Evolutionary conservation across 1,284 basidiomycete genomes (phyloP).

Genomic region (Neonothopanus nambi): DNA sequence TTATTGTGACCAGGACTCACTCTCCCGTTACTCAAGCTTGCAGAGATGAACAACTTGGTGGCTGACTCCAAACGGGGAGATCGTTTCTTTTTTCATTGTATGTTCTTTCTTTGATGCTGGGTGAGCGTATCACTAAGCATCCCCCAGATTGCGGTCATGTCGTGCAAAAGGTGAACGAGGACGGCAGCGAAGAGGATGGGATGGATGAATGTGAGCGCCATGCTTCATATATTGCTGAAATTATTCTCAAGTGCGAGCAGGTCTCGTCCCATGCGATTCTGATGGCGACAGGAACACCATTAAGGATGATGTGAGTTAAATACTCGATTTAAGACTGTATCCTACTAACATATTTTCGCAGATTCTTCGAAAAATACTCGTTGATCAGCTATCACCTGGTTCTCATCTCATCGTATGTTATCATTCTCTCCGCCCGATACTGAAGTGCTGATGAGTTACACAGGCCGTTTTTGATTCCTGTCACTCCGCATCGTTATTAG

Average conservation of each 20-base stretch:
- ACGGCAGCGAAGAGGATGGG: constrained; percentile 33
- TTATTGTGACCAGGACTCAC: neutral
- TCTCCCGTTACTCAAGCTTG: constrained; percentile 25
- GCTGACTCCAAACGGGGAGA: constrained; percentile 31
- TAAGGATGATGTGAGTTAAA: constrained; percentile 38
- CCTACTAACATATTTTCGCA: constrained; percentile 16
- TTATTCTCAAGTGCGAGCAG: neutral
- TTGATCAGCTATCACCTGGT: constrained; percentile 40
- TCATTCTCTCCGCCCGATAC: neutral
- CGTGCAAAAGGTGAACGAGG: constrained; percentile 28
- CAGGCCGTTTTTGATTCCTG: constrained; percentile 50
- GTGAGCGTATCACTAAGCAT: neutral
- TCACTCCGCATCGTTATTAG: constrained; percentile 46
- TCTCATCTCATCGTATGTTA: constrained; percentile 38
- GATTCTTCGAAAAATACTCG: constrained; percentile 39
- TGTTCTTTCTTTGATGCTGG: neutral
- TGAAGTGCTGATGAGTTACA: neutral
- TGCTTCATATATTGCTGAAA: neutral
- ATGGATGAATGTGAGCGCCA: constrained; percentile 37
- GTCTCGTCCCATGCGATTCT: constrained; percentile 22
- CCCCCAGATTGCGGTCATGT: constrained; percentile 37
- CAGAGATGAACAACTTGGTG: constrained; percentile 32
- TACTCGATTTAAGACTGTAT: neutral
- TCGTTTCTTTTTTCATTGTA: constrained; percentile 39
- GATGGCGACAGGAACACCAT: constrained; percentile 22